phyloP scores from a whole-genome alignment of 805 yeast genomes.

The Saccharomycopsis sp. region DNA sequence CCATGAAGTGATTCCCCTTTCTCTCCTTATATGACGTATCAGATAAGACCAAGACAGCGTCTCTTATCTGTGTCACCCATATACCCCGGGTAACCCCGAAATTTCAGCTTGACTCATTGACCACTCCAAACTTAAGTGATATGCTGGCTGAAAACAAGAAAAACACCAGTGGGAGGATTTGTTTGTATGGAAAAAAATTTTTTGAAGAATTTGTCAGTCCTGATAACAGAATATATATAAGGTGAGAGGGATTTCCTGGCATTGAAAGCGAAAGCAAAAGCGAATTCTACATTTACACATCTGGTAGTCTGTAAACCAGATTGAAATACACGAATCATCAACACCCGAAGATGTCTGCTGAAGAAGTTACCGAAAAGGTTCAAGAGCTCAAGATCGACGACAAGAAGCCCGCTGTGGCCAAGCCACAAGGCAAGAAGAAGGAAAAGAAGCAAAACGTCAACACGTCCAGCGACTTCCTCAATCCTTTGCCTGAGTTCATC shows the following conservation, averaged over 20 bases:
- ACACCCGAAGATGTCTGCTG: not conserved
- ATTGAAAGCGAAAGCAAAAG: no score
- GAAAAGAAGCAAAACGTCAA: slow-evolving; percentile 31
- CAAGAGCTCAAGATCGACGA: slow-evolving; percentile 36
- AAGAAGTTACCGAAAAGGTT: slow-evolving; percentile 38
- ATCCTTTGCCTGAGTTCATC: slow-evolving; percentile 81
- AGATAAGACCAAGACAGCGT: no score
- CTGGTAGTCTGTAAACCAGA: no score
- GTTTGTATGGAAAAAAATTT: not conserved
- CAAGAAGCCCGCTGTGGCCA: slow-evolving; percentile 23
- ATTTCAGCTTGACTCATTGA: not conserved
- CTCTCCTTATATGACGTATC: no score
- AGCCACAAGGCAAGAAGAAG: slow-evolving; percentile 32
- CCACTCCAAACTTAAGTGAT: not conserved
- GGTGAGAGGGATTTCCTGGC: no score
- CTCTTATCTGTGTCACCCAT: no score
- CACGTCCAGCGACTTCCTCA: slow-evolving; percentile 39
- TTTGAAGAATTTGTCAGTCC: not conserved
- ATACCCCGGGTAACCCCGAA: no score
- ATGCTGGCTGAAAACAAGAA: not conserved
- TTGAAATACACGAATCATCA: no score
- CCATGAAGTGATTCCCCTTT: no score
- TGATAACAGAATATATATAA: not conserved
- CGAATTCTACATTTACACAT: no score
- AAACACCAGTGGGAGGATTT: not conserved